phyloP scores from a whole-genome alignment of 2,329 filamentous ascomycete species.

The Claviceps sp. region DNA sequence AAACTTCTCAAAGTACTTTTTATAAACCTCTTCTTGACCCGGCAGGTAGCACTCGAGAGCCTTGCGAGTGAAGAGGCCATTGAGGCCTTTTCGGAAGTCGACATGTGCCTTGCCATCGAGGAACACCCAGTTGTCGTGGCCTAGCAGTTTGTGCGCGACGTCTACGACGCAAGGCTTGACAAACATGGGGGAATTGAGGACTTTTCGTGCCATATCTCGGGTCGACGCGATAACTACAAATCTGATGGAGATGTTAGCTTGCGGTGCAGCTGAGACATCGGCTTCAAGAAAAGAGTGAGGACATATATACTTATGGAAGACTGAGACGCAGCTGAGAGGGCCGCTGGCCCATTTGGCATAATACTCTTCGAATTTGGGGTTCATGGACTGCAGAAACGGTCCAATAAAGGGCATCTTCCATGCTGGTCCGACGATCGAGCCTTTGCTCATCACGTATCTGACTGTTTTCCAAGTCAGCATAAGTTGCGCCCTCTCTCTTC shows the following conservation, averaged over 20 bases:
- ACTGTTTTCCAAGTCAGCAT: conserved; percentile 32
- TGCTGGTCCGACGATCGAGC: conserved; percentile 58
- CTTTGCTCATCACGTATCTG: conserved; percentile 62
- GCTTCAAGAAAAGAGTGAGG: no score
- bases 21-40: conserved; percentile 84
- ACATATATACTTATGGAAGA: conserved; percentile 83
- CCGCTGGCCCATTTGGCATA: conserved; percentile 85
- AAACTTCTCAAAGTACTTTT: conserved; percentile 71
- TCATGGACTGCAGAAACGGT: conserved; percentile 84
- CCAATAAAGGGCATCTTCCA: conserved; percentile 82
- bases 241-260: conserved; percentile 28
- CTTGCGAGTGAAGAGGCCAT: conserved; percentile 83
- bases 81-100: conserved; percentile 94
- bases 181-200: conserved; percentile 85
- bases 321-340: conserved; percentile 87
- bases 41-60: conserved; percentile 82
- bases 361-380: conserved; percentile 87
- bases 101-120: conserved; percentile 89
- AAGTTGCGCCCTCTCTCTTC: background rate
- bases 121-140: conserved; percentile 91
- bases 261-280: background rate
- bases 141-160: conserved; percentile 82
- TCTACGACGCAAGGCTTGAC: conserved; percentile 97
- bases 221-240: conserved; percentile 95
- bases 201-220: conserved; percentile 88